Evolutionary conservation across 441 rosid genomes (phyloP).

Genomic region (Syzygium syzygioides): DNA sequence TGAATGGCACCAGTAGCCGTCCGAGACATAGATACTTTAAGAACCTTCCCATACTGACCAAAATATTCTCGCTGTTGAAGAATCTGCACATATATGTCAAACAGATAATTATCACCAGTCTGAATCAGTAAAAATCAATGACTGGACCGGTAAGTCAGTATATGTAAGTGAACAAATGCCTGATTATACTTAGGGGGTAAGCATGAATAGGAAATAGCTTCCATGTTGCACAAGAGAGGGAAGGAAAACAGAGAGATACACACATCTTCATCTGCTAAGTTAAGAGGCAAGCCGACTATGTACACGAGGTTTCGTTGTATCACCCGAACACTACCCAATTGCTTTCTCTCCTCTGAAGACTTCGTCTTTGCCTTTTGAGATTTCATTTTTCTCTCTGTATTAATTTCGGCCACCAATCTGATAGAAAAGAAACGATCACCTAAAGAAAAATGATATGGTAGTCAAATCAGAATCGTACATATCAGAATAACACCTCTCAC

Average conservation of each 20-base stretch:
- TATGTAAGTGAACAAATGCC: background rate
- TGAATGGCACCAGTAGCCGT: conserved; percentile 16
- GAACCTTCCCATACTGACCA: conserved; percentile 18
- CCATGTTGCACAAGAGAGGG: background rate
- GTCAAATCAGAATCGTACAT: background rate
- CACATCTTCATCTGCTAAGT: conserved; percentile 39
- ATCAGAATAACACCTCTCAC: conserved; percentile 28
- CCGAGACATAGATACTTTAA: conserved; percentile 14
- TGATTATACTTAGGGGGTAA: background rate
- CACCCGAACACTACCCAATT: conserved; percentile 40
- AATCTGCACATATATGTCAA: background rate
- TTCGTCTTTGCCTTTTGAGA: conserved; percentile 34
- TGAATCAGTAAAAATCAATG: background rate
- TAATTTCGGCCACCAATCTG: conserved; percentile 36
- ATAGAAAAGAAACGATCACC: background rate
- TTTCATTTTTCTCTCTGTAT: conserved; percentile 27
- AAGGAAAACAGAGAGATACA: background rate
- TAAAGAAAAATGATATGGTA: background rate
- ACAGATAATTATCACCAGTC: background rate
- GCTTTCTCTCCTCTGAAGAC: conserved; percentile 37
- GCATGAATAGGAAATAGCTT: background rate
- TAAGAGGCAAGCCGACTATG: conserved; percentile 36
- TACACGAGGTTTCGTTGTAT: conserved; percentile 47
- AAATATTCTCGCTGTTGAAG: conserved; percentile 11
- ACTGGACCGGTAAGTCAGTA: background rate